Evolutionary conservation across 2,329 filamentous ascomycete species (phyloP).

Genomic region (Exophiala sideris): DNA sequence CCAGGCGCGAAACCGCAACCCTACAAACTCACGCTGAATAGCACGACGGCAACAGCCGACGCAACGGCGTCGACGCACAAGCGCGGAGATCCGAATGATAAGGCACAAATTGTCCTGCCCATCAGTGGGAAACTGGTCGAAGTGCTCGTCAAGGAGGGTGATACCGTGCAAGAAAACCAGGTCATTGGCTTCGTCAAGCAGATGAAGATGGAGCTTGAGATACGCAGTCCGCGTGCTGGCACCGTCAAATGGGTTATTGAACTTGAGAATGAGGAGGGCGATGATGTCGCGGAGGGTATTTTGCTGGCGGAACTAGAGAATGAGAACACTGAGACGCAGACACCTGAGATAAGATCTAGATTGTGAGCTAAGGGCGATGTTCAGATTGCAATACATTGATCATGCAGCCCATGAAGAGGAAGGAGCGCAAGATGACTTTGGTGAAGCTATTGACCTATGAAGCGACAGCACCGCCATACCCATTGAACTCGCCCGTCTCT

Average conservation of each 20-base stretch:
- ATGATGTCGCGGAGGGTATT: slow-evolving; percentile 56
- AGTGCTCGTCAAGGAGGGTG: slow-evolving; percentile 53
- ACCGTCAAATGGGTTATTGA: slow-evolving; percentile 47
- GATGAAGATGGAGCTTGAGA: slow-evolving; percentile 69
- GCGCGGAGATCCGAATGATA: slow-evolving; percentile 49
- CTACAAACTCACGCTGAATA: slow-evolving; percentile 47
- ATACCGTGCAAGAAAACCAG: slow-evolving; percentile 49
- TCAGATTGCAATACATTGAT: no score
- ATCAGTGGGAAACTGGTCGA: slow-evolving; percentile 60
- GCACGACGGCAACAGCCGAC: slow-evolving; percentile 43
- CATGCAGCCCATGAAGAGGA: no score
- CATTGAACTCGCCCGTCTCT: slow-evolving; percentile 8
- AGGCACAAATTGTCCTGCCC: slow-evolving; percentile 53
- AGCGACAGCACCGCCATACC: slow-evolving; percentile 4
- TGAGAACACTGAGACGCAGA: neutral
- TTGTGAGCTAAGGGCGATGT: neutral
- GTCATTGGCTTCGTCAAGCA: slow-evolving; percentile 59
- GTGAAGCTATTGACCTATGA: neutral
- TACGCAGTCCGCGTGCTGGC: slow-evolving; percentile 50
- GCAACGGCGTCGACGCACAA: slow-evolving; percentile 42
- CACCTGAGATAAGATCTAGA: neutral
- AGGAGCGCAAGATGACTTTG: no score
- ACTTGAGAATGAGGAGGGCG: slow-evolving; percentile 30
- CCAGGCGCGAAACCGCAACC: slow-evolving; percentile 34
- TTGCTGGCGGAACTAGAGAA: slow-evolving; percentile 46